Base-by-base conservation (phyloP, 1,284 basidiomycete species). In the Rhodotorula sp. region DNA sequence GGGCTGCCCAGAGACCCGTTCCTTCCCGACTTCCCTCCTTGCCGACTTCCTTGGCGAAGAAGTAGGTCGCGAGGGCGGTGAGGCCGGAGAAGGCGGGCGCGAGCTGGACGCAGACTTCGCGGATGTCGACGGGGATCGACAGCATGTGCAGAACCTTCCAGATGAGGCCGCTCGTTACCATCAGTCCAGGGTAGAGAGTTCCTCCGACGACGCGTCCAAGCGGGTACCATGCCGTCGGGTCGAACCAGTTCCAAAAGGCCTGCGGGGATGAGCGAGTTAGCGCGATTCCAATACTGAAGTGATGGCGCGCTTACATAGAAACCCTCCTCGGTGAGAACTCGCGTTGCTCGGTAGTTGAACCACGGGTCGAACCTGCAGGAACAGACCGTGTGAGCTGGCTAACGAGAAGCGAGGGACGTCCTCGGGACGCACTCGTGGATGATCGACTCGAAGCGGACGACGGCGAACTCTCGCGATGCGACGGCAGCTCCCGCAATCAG, bases 221-320 rank as follows among this genome's bases (percentile, higher is more conserved):
- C 20, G 96, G 96, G 79, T 99, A 99, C 96, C 81, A 82, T 7
- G 78, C 77, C 19, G 96, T 96, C 46, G 94, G 93, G 82, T 99
- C 96, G 81, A 99, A 99, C 96, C 96, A 99, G 81, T 99, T 99
- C 95, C 92, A 99, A 82, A 94, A 99, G 88, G 90, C 94, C 93
- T 93, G 62, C 64, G 36, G 70, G 77, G 75, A 62, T 78, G 64
- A 27, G 34, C 24, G 61, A 64, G 68, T 56, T 22, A 64, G 32
- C 32, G 46, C 47, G 34, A 20, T 11, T 17, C 19, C 24, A 17
- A 9, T 29, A 17, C 11, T 9, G 1, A 46, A n/a, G 9, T 2
- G 17, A 2, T 17, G 10, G 20, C 17, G 9, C 2, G 83, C 90
- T 70, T 74, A 94, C 92, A 84, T 95, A 94, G 83, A 97, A 96